These are phyloP conservation scores for Lentinula lateritia DNA, from an alignment of 768 basidiomycete genomes.

Conservation along the genomic window DNA sequence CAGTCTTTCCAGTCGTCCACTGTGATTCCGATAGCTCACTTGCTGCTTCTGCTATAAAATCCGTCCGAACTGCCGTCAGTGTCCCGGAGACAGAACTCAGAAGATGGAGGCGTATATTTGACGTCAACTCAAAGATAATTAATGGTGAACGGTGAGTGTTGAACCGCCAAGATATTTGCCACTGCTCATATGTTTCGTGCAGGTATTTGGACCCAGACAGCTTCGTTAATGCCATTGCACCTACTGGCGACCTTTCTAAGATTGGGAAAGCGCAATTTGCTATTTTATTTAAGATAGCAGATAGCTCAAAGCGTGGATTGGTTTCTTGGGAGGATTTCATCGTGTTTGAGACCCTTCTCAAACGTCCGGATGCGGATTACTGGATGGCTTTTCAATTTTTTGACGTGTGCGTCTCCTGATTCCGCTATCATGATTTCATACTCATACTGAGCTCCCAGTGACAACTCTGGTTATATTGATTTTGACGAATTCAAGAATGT, in stretches of 20 bases:
- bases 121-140: constrained; percentile 69
- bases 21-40: constrained; percentile 51
- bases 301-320: constrained; percentile 66
- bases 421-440: neutral
- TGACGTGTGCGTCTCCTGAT: constrained; percentile 69
- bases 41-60: constrained; percentile 51
- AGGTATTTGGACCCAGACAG: constrained; percentile 85
- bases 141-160: constrained; percentile 54
- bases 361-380: constrained; percentile 94
- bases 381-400: constrained; percentile 96
- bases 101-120: constrained; percentile 87
- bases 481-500: constrained; percentile 95
- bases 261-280: constrained; percentile 87
- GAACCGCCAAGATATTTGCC: neutral
- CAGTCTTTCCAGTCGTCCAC: constrained; percentile 44
- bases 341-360: constrained; percentile 89
- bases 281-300: constrained; percentile 87
- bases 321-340: constrained; percentile 95
- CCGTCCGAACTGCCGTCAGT: constrained; percentile 62
- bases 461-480: constrained; percentile 87
- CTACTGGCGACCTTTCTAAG: constrained; percentile 76
- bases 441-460: constrained; percentile 36
- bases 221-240: constrained; percentile 95
- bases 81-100: constrained; percentile 79
- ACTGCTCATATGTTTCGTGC: neutral